Evolutionary conservation across 2,329 filamentous ascomycete genomes (phyloP).

Genomic region (Cordyceps tenuipes): DNA sequence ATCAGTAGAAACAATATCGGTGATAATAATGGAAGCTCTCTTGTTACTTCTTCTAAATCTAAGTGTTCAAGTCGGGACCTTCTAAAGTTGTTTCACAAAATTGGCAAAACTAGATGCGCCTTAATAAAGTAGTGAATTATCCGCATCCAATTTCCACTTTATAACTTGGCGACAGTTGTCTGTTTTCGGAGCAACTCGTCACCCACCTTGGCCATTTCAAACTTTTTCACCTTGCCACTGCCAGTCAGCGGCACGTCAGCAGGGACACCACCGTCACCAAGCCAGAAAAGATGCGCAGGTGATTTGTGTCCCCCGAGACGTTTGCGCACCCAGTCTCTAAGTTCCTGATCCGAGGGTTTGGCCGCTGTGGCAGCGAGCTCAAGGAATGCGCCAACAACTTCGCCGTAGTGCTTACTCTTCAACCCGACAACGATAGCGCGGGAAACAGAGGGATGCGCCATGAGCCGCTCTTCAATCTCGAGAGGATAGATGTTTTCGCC

Average conservation of each 20-base stretch:
- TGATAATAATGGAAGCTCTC: not conserved
- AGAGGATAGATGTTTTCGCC: constrained; percentile 68
- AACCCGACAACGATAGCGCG: constrained; percentile 64
- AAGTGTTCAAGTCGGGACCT: not conserved
- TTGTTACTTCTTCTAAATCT: not conserved
- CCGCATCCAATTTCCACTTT: constrained; percentile 6
- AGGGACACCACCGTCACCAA: constrained; percentile 54
- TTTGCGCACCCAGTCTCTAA: constrained; percentile 55
- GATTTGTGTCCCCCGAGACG: constrained; percentile 60
- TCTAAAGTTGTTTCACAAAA: not conserved
- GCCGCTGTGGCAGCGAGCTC: constrained; percentile 26
- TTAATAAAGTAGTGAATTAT: not conserved
- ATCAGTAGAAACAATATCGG: not conserved
- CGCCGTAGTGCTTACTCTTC: constrained; percentile 62
- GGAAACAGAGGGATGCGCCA: constrained; percentile 51
- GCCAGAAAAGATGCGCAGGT: constrained; percentile 66
- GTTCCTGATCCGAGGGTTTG: constrained; percentile 41
- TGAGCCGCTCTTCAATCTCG: constrained; percentile 67
- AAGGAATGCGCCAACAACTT: constrained; percentile 62
- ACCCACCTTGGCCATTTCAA: constrained; percentile 49
- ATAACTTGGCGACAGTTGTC: constrained; percentile 39
- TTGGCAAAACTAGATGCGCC: not conserved
- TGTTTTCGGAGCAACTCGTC: constrained; percentile 45
- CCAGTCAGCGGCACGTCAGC: constrained; percentile 55
- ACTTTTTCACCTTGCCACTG: constrained; percentile 64